Evolutionary conservation across 768 basidiomycete species (phyloP).

Genomic region (Psilocybe subaeruginosa): DNA sequence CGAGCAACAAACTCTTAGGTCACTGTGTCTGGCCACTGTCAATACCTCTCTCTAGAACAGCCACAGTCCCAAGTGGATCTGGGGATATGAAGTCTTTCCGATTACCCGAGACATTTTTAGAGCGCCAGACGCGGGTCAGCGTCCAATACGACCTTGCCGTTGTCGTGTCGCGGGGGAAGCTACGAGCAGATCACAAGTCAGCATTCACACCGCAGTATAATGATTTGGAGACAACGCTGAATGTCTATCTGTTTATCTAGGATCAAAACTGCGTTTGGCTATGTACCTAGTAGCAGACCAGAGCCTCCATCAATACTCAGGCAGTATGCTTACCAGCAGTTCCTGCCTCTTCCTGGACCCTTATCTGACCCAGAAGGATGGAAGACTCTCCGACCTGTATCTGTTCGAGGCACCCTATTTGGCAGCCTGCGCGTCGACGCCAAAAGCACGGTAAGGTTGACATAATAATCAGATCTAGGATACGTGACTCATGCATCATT

Average conservation of each 20-base stretch:
- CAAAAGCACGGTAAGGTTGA: constrained; percentile 42
- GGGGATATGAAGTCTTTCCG: constrained; percentile 41
- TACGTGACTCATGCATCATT: constrained; percentile 1
- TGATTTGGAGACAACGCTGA: neutral
- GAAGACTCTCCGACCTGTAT: constrained; percentile 44
- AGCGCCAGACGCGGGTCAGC: constrained; percentile 49
- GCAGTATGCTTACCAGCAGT: constrained; percentile 52
- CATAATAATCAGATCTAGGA: neutral
- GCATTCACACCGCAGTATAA: constrained; percentile 9
- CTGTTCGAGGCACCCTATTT: constrained; percentile 43
- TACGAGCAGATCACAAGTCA: constrained; percentile 50
- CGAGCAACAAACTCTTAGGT: constrained; percentile 47
- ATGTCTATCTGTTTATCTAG: constrained; percentile 25
- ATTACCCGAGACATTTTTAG: constrained; percentile 56
- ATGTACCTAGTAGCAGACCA: constrained; percentile 49
- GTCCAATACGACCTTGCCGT: constrained; percentile 55
- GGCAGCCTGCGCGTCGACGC: constrained; percentile 40
- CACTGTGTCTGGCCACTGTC: constrained; percentile 52
- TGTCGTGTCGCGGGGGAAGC: constrained; percentile 47
- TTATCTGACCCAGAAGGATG: constrained; percentile 55
- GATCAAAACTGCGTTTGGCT: constrained; percentile 56
- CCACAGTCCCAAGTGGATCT: constrained; percentile 38
- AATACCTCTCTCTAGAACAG: constrained; percentile 45
- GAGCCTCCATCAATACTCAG: constrained; percentile 48
- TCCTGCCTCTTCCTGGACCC: constrained; percentile 46